phyloP scores from a whole-genome alignment of 208 protist genomes.

The Trypanosoma scelopori region DNA sequence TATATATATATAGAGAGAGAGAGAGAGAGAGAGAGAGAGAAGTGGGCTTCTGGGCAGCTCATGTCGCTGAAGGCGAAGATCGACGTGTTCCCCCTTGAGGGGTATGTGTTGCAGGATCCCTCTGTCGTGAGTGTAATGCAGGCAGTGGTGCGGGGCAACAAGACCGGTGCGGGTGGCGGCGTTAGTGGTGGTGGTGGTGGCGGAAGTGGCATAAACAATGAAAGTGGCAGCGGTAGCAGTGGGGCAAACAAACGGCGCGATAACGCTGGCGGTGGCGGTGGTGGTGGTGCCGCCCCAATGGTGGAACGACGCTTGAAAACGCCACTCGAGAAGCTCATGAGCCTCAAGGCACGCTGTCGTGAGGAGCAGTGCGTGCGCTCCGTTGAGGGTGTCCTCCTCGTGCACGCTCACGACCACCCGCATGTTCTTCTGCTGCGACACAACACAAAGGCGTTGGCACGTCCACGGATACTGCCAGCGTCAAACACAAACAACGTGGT shows the following conservation, averaged over 20 bases:
- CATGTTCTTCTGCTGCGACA: slow-evolving; percentile 89
- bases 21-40: not conserved
- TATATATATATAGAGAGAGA: too few species aligned
- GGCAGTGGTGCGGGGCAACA: slow-evolving; percentile 20
- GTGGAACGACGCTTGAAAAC: slow-evolving; percentile 45
- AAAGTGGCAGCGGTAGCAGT: slow-evolving; percentile 4
- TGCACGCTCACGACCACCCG: slow-evolving; percentile 92
- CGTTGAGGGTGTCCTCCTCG: slow-evolving; percentile 91
- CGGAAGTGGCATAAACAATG: not conserved
- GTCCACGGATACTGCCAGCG: slow-evolving; percentile 29
- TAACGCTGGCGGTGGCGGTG: too few species aligned
- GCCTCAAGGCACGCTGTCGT: slow-evolving; percentile 81
- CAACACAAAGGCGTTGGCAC: slow-evolving; percentile 9
- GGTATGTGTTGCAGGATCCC: slow-evolving; percentile 53
- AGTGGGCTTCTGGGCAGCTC: too few species aligned
- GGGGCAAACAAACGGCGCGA: slow-evolving; percentile 13
- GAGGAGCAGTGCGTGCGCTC: slow-evolving; percentile 81
- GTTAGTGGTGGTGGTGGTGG: slow-evolving; percentile 6
- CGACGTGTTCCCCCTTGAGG: slow-evolving; percentile 80
- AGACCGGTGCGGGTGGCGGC: slow-evolving; percentile 1
- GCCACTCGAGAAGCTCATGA: slow-evolving; percentile 78
- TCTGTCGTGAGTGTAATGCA: slow-evolving; percentile 30
- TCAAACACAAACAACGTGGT: slow-evolving; percentile 39
- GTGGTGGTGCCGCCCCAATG: slow-evolving; percentile 14
- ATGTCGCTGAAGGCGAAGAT: slow-evolving; percentile 78